A percentile compares a stretch with the other conserved stretches of the same genome.
These are phyloP conservation scores for Cornus suecica DNA, from an alignment of 148 eudicot genomes.

Conservation along the genomic window DNA sequence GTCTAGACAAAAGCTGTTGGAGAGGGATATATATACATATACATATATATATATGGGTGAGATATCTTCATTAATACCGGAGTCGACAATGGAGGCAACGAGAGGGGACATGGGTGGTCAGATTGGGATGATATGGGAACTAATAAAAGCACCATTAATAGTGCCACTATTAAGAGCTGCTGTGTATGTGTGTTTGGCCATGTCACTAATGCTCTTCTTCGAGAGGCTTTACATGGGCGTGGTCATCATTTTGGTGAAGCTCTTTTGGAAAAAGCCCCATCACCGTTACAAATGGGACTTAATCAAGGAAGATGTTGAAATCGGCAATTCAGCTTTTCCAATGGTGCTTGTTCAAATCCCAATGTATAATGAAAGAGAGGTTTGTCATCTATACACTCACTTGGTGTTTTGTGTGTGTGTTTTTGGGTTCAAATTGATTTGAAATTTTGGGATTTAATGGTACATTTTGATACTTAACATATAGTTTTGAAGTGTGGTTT, in stretches of 20 bases:
- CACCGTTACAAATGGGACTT: conserved; percentile 66
- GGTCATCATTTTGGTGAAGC: conserved; percentile 63
- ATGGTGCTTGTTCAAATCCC: conserved; percentile 74
- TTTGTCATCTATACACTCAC: conserved; percentile 6
- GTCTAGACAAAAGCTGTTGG: too few relatives aligned
- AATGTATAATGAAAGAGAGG: conserved; percentile 85
- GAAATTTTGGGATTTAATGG: neutral
- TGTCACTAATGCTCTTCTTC: conserved; percentile 68
- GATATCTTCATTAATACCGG: too few relatives aligned
- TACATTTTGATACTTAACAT: conserved; percentile 13
- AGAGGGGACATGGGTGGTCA: conserved; percentile 51
- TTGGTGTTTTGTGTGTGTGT: neutral
- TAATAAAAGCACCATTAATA: conserved; percentile 57
- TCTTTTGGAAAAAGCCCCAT: conserved; percentile 76
- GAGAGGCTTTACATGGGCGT: conserved; percentile 90
- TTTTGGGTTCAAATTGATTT: neutral
- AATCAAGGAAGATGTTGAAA: conserved; percentile 52
- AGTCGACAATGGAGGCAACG: too few relatives aligned
- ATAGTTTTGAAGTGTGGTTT: conserved; percentile 1
- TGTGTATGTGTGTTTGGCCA: conserved; percentile 49
- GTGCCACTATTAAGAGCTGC: conserved; percentile 55
- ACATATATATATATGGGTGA: too few relatives aligned
- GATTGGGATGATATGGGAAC: conserved; percentile 56
- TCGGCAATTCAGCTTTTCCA: conserved; percentile 50
- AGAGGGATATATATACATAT: too few relatives aligned